Evolutionary conservation across 2,329 filamentous ascomycete species (phyloP).

Genomic region (Arthroderma sp.): DNA sequence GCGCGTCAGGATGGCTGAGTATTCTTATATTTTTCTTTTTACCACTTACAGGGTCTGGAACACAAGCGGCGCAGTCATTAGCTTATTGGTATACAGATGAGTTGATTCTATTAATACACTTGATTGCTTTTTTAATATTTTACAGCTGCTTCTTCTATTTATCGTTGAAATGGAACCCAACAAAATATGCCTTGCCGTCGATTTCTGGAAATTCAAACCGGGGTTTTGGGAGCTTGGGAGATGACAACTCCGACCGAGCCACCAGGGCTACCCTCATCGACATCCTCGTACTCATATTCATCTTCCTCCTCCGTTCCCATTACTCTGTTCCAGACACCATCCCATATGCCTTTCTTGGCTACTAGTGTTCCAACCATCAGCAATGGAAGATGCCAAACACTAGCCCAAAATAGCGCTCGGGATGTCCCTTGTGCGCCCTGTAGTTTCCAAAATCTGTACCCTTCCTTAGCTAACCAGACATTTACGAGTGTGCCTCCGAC

Average conservation of each 20-base stretch:
- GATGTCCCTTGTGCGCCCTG: slow-evolving; percentile 71
- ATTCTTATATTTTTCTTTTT: no score
- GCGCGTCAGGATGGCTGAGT: no score
- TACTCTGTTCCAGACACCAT: slow-evolving; percentile 59
- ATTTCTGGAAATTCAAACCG: no score
- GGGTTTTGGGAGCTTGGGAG: no score
- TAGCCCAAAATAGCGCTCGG: slow-evolving; percentile 85
- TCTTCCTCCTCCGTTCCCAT: slow-evolving; percentile 46
- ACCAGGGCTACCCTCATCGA: slow-evolving; percentile 5
- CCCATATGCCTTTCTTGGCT: slow-evolving; percentile 89
- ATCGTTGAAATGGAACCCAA: no score
- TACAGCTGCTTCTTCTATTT: no score
- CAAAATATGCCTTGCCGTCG: no score
- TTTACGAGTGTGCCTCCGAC: slow-evolving; percentile 72
- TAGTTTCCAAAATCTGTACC: slow-evolving; percentile 65
- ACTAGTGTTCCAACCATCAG: slow-evolving; percentile 80
- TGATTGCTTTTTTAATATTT: no score
- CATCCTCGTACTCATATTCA: slow-evolving; percentile 21
- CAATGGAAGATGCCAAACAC: slow-evolving; percentile 87
- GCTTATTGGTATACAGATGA: no score
- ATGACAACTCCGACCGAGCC: not conserved
- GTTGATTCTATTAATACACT: no score
- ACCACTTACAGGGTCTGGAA: no score
- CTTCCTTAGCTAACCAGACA: slow-evolving; percentile 68
- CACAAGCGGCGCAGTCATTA: no score